Evolutionary conservation across 495 filamentous ascomycete species (phyloP).

Genomic region (Hypoxylon perforatum): DNA sequence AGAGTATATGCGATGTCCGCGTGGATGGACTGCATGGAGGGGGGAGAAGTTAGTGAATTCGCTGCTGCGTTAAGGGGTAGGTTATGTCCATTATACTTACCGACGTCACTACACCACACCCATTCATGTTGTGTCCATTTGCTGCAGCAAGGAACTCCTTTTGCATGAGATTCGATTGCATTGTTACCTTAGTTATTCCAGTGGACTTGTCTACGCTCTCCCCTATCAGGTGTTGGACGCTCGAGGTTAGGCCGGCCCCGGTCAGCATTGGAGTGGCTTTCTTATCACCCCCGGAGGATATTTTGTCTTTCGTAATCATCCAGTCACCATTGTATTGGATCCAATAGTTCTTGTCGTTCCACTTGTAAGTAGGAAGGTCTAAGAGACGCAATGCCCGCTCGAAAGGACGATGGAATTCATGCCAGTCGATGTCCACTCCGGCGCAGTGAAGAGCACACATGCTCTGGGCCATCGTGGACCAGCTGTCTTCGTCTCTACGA

Average conservation of each 20-base stretch:
- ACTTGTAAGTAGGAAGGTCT: slow-evolving; percentile 69
- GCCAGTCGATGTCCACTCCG: slow-evolving; percentile 71
- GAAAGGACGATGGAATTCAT: slow-evolving; percentile 70
- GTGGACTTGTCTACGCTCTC: slow-evolving; percentile 5
- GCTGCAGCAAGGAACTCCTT: too few species aligned
- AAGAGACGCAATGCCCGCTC: slow-evolving; percentile 62
- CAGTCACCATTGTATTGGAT: too few species aligned
- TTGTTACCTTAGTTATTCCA: slow-evolving; percentile 47
- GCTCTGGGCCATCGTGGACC: slow-evolving; percentile 57
- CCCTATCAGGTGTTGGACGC: slow-evolving; percentile 18
- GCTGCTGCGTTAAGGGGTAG: slow-evolving; percentile 56
- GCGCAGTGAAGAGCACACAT: slow-evolving; percentile 55
- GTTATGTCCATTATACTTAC: too few species aligned
- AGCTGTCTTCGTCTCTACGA: slow-evolving; percentile 46
- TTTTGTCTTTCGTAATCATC: too few species aligned
- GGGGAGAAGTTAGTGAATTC: slow-evolving; percentile 1
- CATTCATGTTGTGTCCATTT: too few species aligned
- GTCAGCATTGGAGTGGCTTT: slow-evolving; percentile 4
- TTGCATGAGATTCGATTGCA: too few species aligned
- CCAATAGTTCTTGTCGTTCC: slow-evolving; percentile 76
- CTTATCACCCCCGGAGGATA: too few species aligned
- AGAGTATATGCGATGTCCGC: too few species aligned
- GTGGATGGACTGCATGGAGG: too few species aligned
- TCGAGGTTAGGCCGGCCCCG: slow-evolving; percentile 9
- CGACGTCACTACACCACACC: too few species aligned